Evolutionary conservation across 2,329 filamentous ascomycete species (phyloP).

Genomic region (Trichoderma sp.): DNA sequence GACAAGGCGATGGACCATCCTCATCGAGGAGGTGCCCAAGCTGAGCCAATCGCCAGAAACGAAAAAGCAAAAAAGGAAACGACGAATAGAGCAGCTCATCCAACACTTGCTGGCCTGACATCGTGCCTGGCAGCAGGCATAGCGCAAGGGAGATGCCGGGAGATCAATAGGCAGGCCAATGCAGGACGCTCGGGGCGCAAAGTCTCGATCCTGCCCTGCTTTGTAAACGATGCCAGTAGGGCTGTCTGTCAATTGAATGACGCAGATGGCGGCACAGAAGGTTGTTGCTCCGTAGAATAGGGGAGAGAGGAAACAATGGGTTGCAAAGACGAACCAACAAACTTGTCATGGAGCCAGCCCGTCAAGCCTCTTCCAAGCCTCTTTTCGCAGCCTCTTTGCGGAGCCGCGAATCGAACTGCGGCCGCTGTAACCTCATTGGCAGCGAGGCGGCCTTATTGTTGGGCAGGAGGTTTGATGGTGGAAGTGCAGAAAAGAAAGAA

Average conservation of each 20-base stretch:
- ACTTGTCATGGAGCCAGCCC: neutral
- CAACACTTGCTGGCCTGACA: neutral
- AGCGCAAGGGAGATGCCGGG: neutral
- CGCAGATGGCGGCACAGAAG: neutral
- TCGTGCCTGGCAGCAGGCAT: neutral
- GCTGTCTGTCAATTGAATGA: neutral
- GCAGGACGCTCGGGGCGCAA: neutral
- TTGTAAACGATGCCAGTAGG: neutral
- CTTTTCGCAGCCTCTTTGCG: neutral
- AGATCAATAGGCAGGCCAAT: neutral
- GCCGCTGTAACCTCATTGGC: neutral
- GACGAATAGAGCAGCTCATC: neutral
- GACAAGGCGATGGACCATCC: neutral
- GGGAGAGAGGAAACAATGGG: neutral
- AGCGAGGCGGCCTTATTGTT: neutral
- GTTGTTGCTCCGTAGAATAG: neutral
- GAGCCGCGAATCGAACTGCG: slow-evolving; percentile 6
- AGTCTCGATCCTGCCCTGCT: neutral
- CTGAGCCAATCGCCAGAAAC: neutral
- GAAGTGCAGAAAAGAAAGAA: neutral
- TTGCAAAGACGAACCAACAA: neutral
- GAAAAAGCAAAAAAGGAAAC: neutral
- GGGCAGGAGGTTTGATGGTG: neutral
- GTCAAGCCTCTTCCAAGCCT: neutral
- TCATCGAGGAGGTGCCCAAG: neutral